phyloP scores from a whole-genome alignment of 768 basidiomycete species.

The Agaricus blazei region DNA sequence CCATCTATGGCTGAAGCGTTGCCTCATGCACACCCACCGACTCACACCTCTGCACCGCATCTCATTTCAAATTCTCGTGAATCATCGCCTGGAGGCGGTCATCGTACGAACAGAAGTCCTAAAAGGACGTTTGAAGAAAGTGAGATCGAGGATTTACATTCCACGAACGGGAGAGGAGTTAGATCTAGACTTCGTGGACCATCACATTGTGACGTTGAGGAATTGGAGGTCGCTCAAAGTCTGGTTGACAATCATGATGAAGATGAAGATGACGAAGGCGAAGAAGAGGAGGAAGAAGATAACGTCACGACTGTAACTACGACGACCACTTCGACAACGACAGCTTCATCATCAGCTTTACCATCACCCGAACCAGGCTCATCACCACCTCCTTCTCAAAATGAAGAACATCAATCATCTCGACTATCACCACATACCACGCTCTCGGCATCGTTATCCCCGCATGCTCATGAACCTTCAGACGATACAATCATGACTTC shows the following conservation, averaged over 20 bases:
- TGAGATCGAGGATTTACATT: slow-evolving; percentile 12
- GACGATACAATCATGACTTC: not conserved
- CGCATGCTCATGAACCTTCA: not conserved
- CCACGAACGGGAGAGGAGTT: slow-evolving; percentile 1
- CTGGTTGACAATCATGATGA: not conserved
- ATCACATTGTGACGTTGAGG: slow-evolving; percentile 10
- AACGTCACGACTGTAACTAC: not conserved
- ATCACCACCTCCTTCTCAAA: not conserved
- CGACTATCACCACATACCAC: not conserved
- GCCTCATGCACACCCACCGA: slow-evolving; percentile 9
- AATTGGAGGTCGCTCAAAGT: slow-evolving; percentile 8
- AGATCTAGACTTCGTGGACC: slow-evolving; percentile 10
- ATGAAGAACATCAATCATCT: not conserved
- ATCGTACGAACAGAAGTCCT: slow-evolving; percentile 13
- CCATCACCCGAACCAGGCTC: not conserved
- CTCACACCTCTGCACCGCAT: slow-evolving; percentile 14
- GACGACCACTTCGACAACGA: not conserved
- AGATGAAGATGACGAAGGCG: too few species aligned
- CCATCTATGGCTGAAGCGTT: slow-evolving; percentile 10
- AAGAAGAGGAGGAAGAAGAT: not conserved
- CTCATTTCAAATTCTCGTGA: slow-evolving; percentile 11
- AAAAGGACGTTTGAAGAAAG: slow-evolving; percentile 32
- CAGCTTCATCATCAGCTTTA: slow-evolving; percentile 25
- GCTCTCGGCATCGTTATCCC: too few species aligned
- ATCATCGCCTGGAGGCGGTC: slow-evolving; percentile 15